Base-by-base conservation (phyloP, 2,329 filamentous ascomycete genomes). In the Aspergillus quadrilineatus region DNA sequence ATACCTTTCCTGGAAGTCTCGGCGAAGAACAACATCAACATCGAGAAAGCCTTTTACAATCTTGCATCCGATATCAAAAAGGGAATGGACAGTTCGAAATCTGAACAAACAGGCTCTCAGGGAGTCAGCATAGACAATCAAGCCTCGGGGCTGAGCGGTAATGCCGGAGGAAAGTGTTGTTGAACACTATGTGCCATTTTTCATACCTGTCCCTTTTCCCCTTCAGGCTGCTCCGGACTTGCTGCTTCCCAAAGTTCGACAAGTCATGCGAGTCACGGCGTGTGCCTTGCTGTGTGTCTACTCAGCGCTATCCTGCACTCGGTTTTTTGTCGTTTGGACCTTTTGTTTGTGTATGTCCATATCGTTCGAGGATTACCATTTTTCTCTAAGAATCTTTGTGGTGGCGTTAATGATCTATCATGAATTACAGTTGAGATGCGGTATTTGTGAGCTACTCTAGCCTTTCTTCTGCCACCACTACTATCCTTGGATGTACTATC, bases 1-100 rank as follows among this genome's bases (percentile, higher is more conserved):
- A 96, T 99, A 64, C 93, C 94, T 17, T 99, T 99, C 83, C 89
- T 99, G 74, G 94, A 99, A 76, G 94, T 99, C 61, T 96, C 91
- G 15, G 94, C 94, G 63, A 99, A 99, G 84, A 93, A 90, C 81
- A 97, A 97, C 81, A 97, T 96, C 85, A 99, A 99, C 79, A 95
- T 99, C 70, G 94, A 99, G 78, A 92, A 97, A 81, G 94, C 94
- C 15, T 99, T 99, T 75, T 97, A 95, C 81, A 92, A 84, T 74
- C 85, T 99, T 67, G 94, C 94, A 14, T 85, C 89, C 63, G 93
- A 97, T 73, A 97, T 99, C 82, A 99, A 99, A 87, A 96, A 96
- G 84, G 87, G 97, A 75, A 94, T 97, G 77, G 93, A 97, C 75
- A 95, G 88, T 62, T 85, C 87, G 65, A 91, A 93, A 81, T 85